Evolutionary conservation across 371 early-diverging fungal genomes (phyloP).

Genomic region (Rhizopus microsporus): DNA sequence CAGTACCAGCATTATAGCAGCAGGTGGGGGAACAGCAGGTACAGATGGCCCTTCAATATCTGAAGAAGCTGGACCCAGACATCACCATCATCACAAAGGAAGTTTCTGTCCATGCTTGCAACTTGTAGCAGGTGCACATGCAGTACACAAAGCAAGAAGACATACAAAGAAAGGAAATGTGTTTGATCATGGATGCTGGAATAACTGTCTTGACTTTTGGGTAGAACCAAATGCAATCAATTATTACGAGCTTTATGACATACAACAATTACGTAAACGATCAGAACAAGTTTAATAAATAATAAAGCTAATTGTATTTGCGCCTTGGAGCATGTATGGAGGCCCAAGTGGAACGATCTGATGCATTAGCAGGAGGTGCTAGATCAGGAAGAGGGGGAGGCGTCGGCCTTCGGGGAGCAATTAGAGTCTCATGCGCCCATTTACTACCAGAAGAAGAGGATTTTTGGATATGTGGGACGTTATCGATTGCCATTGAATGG

Average conservation of each 20-base stretch:
- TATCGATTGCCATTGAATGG: neutral
- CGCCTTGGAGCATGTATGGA: slow-evolving; percentile 8
- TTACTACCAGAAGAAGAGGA: slow-evolving; percentile 5
- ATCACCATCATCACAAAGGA: slow-evolving; percentile 13
- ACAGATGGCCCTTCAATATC: slow-evolving; percentile 36
- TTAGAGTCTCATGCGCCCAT: slow-evolving; percentile 21
- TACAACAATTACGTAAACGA: slow-evolving; percentile 24
- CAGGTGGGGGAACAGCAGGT: slow-evolving; percentile 40
- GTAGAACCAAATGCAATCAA: slow-evolving; percentile 55
- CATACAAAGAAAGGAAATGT: slow-evolving; percentile 38
- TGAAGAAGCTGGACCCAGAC: slow-evolving; percentile 16
- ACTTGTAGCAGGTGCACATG: slow-evolving; percentile 48
- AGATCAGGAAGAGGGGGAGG: neutral
- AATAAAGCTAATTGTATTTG: neutral
- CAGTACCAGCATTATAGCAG: slow-evolving; percentile 44
- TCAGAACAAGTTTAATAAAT: neutral
- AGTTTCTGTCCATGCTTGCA: slow-evolving; percentile 49
- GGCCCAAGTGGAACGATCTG: slow-evolving; percentile 9
- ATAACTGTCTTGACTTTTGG: slow-evolving; percentile 87
- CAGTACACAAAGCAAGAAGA: slow-evolving; percentile 37
- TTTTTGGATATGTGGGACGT: neutral
- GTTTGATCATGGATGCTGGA: slow-evolving; percentile 72
- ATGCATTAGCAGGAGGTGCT: neutral
- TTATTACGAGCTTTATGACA: slow-evolving; percentile 63
- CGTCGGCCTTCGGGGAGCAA: slow-evolving; percentile 15